Evolutionary conservation across 2,329 filamentous ascomycete genomes (phyloP).

Genomic region (Sordariomycetes sp.): DNA sequence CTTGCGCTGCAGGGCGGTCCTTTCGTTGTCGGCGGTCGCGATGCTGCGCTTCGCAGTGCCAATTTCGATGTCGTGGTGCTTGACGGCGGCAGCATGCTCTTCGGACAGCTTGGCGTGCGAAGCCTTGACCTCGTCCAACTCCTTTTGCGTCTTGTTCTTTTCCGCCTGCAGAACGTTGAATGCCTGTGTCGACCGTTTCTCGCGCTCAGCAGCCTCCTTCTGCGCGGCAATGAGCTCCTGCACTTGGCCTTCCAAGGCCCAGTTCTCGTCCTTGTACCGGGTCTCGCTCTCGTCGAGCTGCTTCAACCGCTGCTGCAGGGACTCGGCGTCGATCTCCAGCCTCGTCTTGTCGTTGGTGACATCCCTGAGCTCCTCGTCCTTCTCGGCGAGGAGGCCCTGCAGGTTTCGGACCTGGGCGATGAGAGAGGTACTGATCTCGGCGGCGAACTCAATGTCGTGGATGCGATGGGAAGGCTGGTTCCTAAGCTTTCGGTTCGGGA

Average conservation of each 20-base stretch:
- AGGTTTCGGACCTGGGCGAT: conserved; percentile 88
- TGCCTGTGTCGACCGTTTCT: conserved; percentile 65
- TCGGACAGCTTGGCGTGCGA: conserved; percentile 67
- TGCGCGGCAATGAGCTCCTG: conserved; percentile 67
- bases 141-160: conserved; percentile 66
- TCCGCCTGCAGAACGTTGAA: conserved; percentile 59
- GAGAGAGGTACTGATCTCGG: conserved; percentile 89
- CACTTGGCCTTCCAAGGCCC: conserved; percentile 86
- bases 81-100: conserved; percentile 63
- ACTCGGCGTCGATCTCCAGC: conserved; percentile 72
- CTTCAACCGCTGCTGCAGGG: conserved; percentile 66
- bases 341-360: conserved; percentile 62
- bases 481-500: conserved; percentile 75
- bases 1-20: conserved; percentile 64
- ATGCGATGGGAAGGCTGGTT: conserved; percentile 82
- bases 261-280: conserved; percentile 96
- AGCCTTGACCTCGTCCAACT: conserved; percentile 81
- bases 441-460: conserved; percentile 96
- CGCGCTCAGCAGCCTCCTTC: conserved; percentile 67
- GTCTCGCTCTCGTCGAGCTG: conserved; percentile 86
- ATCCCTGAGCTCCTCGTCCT: conserved; percentile 72
- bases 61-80: conserved; percentile 81
- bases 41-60: conserved; percentile 72
- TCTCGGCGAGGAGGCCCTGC: conserved; percentile 72
- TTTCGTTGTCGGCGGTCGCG: conserved; percentile 65